phyloP scores from a whole-genome alignment of 129 eudicot species.

The Flaveria robusta region DNA sequence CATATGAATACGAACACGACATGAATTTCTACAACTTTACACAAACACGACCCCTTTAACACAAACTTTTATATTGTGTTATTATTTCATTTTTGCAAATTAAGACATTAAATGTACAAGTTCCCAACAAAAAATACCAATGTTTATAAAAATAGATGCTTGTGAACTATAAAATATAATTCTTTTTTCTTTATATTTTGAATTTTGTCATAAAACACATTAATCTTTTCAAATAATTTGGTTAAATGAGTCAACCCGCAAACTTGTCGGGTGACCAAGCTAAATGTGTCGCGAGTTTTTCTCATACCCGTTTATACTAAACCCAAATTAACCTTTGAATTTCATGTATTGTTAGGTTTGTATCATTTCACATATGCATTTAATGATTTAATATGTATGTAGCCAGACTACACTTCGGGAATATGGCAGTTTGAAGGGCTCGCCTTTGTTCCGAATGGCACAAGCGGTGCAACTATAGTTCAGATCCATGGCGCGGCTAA shows the following conservation, averaged over 20 bases:
- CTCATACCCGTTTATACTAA: background rate
- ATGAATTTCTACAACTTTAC: background rate
- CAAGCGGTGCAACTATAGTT: constrained; percentile 44
- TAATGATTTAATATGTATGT: background rate
- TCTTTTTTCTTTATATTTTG: background rate
- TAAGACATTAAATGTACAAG: background rate
- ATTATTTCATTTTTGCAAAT: background rate
- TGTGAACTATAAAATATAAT: background rate
- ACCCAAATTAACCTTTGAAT: background rate
- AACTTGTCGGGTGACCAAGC: background rate
- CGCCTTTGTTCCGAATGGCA: constrained; percentile 51
- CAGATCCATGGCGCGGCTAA: constrained; percentile 52
- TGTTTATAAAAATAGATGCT: background rate
- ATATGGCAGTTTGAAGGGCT: constrained; percentile 51
- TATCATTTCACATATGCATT: background rate
- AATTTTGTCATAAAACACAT: background rate
- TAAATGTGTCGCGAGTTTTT: background rate
- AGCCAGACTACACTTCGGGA: constrained; percentile 52
- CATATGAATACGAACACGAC: background rate
- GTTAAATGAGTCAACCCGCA: background rate
- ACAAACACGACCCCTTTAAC: background rate
- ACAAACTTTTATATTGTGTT: background rate
- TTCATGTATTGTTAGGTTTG: background rate
- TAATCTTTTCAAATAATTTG: background rate
- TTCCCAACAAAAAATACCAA: background rate